phyloP scores from a whole-genome alignment of 768 basidiomycete species.

The Floccularia luteovirens region DNA sequence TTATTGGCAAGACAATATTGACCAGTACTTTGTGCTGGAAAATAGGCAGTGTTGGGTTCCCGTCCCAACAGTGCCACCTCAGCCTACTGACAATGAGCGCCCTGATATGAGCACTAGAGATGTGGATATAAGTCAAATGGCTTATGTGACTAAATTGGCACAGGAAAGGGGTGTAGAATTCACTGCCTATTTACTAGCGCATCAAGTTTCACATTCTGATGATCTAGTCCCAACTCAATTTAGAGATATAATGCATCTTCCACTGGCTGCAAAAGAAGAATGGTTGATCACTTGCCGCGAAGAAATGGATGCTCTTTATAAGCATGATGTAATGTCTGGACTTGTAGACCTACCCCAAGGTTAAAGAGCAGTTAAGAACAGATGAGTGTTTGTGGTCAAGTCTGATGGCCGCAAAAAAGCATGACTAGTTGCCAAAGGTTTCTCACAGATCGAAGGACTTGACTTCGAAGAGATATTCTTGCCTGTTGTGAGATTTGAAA shows the following conservation, averaged over 20 bases:
- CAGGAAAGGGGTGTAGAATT: not conserved
- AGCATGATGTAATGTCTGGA: not conserved
- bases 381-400: not conserved
- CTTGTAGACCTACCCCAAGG: not conserved
- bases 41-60: not conserved
- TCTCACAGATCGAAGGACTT: slow-evolving; percentile 1
- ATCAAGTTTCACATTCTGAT: not conserved
- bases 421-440: slow-evolving; percentile 1
- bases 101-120: not conserved
- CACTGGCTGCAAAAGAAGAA: not conserved
- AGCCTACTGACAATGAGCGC: not conserved
- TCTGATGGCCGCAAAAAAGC: slow-evolving; percentile 1
- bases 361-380: not conserved
- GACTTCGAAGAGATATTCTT: slow-evolving; percentile 1
- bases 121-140: not conserved
- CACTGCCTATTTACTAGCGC: not conserved
- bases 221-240: not conserved
- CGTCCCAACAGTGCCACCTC: not conserved
- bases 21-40: not conserved
- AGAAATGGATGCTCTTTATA: not conserved
- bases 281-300: not conserved
- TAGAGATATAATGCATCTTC: not conserved
- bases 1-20: not conserved
- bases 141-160: not conserved
- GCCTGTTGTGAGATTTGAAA: not conserved